Evolutionary conservation across 768 basidiomycete species (phyloP).

Genomic region (Amanita rubescens): DNA sequence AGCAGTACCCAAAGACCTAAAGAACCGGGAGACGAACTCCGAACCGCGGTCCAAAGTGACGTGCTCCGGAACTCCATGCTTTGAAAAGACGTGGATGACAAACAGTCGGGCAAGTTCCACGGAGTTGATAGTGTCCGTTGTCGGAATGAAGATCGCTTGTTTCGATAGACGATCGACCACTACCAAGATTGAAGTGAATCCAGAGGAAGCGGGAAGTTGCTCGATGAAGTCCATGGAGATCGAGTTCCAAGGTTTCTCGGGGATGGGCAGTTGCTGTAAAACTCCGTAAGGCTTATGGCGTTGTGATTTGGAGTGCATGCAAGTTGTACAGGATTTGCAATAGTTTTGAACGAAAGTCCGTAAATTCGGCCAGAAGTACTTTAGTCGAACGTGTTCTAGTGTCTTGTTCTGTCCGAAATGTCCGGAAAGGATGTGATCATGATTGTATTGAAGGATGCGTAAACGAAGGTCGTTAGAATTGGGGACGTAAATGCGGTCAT

Average conservation of each 20-base stretch:
- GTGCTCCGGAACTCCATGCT: conserved; percentile 26
- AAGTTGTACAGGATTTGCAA: conserved; percentile 13
- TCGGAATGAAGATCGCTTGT: conserved; percentile 34
- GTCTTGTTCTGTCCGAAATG: no score
- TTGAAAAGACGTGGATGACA: conserved; percentile 25
- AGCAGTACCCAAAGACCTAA: conserved; percentile 8
- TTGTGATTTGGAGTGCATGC: conserved; percentile 27
- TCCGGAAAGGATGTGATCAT: no score
- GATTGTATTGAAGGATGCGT: no score
- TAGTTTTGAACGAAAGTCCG: no score
- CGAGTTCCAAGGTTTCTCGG: conserved; percentile 27
- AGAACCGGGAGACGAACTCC: conserved; percentile 25
- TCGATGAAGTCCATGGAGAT: conserved; percentile 37
- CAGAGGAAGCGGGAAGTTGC: conserved; percentile 29
- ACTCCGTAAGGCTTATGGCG: conserved; percentile 30
- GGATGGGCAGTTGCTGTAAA: conserved; percentile 18
- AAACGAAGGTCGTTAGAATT: no score
- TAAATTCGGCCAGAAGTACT: no score
- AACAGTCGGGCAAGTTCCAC: conserved; percentile 27
- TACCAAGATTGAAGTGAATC: no score
- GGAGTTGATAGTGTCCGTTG: conserved; percentile 19
- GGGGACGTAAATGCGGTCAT: no score
- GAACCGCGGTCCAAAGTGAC: conserved; percentile 27
- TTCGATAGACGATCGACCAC: conserved; percentile 34
- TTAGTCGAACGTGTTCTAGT: no score